Evolutionary conservation across 805 yeast genomes (phyloP), one percentile per base, ranked within the genome.

Genomic region (Wickerhamiella shivajii): DNA sequence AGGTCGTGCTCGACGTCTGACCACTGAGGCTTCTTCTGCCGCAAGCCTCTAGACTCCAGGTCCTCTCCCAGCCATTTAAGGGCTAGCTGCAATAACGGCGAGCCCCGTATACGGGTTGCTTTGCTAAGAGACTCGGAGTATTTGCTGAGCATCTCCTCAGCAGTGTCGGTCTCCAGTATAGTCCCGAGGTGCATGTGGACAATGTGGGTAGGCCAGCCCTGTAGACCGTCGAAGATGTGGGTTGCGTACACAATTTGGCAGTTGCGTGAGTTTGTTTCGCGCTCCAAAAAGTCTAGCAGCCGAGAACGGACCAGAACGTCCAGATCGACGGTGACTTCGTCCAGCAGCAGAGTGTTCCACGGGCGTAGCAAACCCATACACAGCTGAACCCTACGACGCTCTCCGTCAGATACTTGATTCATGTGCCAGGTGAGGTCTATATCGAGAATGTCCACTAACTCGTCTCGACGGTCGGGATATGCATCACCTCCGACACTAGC

Each of bases 271-370:
- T 59, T 61, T 4, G 95, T 81, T 52, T 90, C 98, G n/a, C 56
- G 49, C 43, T 65, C 66, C 45, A 90, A 60, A 51, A 80, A 90
- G 1, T 64, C 60, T 41, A 90, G 59, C 31, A 90, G 59, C 35
- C 81, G 64, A 21, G 74, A 70, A 45, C 98, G 66, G 2, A 85
- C 97, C 31, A 90, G 64, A 5, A 90, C 98, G 51, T 90, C 98
- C 44, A 90, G 64, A 54, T 90, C 98, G 18, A 90, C 94, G 0
- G 98, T 90, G 24, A 90, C 97, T 53, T 90, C 98, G 53, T 90
- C 98, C 30, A 90, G 61, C n/a, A 90, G 59, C 20, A 90, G 59
- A 14, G 84, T 64, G 40, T 71, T 72, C 93, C 96, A 90, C 5
- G 96, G 96, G 46, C 77, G 74, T 40, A 87, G 58, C 30, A 90